phyloP scores from a whole-genome alignment of 352 stramenopile genomes.

The Globisporangium mamillatum region DNA sequence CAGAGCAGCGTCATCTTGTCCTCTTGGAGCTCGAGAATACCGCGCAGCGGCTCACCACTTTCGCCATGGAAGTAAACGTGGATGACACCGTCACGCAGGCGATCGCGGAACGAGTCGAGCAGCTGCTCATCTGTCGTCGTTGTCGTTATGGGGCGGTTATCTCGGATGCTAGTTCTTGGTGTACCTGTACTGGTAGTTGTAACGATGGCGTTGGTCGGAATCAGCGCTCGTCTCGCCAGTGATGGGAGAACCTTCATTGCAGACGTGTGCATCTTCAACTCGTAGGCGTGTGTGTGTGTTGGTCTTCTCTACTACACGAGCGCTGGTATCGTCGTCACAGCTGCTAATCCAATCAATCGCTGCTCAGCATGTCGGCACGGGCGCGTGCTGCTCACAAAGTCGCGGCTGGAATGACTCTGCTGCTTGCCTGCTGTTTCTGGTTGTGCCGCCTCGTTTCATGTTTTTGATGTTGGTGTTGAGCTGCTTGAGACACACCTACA shows the following conservation, averaged over 20 bases:
- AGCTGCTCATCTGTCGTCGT: conserved; percentile 22
- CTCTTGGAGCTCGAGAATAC: conserved; percentile 54
- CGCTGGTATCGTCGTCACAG: background rate
- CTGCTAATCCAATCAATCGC: background rate
- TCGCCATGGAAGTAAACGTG: conserved; percentile 45
- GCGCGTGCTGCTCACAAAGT: background rate
- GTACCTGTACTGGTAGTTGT: background rate
- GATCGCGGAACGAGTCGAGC: conserved; percentile 51
- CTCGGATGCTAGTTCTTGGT: background rate
- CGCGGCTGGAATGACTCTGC: background rate
- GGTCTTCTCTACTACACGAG: background rate
- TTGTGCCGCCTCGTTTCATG: background rate
- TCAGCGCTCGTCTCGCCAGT: background rate
- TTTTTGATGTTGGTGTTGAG: background rate
- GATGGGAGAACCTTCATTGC: background rate
- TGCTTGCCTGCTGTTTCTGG: background rate
- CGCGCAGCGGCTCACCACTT: conserved; percentile 42
- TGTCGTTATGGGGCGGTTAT: background rate
- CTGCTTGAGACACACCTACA: background rate
- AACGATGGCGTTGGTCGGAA: background rate
- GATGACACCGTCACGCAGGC: conserved; percentile 56
- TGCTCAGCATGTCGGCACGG: background rate
- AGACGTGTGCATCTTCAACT: background rate
- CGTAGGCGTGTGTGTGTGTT: background rate
- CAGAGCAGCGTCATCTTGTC: conserved; percentile 69